Base-by-base conservation (phyloP, 805 yeast species). In the Tetrapisispora phaffii region DNA sequence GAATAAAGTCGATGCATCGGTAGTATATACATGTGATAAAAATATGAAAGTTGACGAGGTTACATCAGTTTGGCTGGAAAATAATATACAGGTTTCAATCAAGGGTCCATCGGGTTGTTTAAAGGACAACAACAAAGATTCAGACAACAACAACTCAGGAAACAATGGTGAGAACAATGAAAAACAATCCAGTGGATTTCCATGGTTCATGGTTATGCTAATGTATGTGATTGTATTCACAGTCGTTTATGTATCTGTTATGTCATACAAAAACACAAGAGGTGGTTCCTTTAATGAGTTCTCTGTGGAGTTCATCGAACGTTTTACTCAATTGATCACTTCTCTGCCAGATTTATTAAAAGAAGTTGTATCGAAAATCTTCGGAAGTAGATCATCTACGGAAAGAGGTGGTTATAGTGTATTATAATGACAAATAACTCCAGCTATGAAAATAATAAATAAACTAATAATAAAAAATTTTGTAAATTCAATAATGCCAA, bases 361-460 rank as follows among this genome's bases (percentile, higher is more conserved):
- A 50, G 96, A 89, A 64, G 72, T 89, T 4, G 67, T 78, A 35
- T 76, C 75, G 42, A 86, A 76, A 55, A 62, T 89, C 29, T 71
- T 81, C 44, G 82, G 89, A 7, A 74, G 79, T 20, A 46, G 60
- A 22, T 67, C 75, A 39, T n/a, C 32, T 7, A 70, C 71, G 16
- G 56, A 55, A 55, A 75, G 96, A 60, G 95, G 95, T 23, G 97
- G 96, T 17, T 90, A 93, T 63, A 81, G 95, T 59, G 97, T 97
- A 31, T 95, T 93, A 10, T 89, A 70, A 67, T 12, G 4, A 9
- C 13, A 37, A 26, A 4, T 12, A 15, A 32, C 4, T 28, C 10
- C 10, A 9, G 4, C 31, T 12, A 28, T 28, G 29, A 36, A 23
- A 23, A 20, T 34, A 21, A 34, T 9, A 13, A 34, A 34, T 17